Conservation (phyloP, 176 grass and related monocot genomes). For the Lolium multiflorum region DNA sequence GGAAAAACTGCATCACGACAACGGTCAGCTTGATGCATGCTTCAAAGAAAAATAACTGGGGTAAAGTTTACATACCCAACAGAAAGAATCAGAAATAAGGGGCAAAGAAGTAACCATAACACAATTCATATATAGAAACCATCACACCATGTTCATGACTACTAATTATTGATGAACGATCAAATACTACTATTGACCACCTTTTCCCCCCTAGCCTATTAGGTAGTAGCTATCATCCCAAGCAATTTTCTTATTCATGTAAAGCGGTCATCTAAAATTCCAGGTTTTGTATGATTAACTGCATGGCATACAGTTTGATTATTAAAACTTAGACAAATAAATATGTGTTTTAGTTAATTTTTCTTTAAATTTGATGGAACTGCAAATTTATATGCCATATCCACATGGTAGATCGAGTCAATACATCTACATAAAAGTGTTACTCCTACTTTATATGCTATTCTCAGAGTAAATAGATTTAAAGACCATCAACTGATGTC, state of each 20-base stretch:
- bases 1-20: too few relatives aligned
- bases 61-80: too few relatives aligned
- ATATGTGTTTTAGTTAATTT: too few relatives aligned
- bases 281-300: neutral
- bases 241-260: neutral
- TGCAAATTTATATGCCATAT: neutral
- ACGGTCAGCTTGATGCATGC: too few relatives aligned
- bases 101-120: neutral
- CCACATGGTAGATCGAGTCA: neutral
- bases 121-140: neutral
- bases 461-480: neutral
- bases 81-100: too few relatives aligned
- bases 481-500: neutral
- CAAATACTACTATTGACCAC: neutral
- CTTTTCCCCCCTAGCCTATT: neutral
- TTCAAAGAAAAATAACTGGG: too few relatives aligned
- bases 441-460: neutral
- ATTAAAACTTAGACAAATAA: too few relatives aligned
- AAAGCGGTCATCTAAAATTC: too few relatives aligned
- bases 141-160: neutral
- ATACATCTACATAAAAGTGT: neutral
- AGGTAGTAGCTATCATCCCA: too few relatives aligned
- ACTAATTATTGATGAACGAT: neutral
- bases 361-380: too few relatives aligned
- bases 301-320: neutral